Conservation (phyloP, 148 eudicot species). For the Agrostemma githago region DNA sequence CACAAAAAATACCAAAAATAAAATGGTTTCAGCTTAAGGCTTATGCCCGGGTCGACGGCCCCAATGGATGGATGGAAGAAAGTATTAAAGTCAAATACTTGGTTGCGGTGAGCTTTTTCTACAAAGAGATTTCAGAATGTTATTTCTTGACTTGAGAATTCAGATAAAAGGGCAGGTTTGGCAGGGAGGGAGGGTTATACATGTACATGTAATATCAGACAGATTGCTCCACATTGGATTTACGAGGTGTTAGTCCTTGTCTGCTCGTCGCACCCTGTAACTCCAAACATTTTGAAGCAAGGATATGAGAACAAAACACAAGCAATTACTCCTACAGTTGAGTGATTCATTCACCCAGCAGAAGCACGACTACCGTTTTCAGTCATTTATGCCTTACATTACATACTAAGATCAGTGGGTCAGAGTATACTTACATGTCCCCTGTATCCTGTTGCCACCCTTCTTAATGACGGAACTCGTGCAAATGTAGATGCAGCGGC, state of each 20-base stretch:
- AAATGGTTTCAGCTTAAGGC: no score
- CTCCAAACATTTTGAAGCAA: not conserved
- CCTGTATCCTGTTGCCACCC: constrained; percentile 38
- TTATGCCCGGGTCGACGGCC: no score
- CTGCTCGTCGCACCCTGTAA: constrained; percentile 19
- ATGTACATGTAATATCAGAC: not conserved
- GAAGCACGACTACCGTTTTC: not conserved
- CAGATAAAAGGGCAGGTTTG: not conserved
- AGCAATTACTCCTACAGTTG: not conserved
- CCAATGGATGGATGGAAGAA: no score
- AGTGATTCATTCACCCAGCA: not conserved
- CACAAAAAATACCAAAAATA: no score
- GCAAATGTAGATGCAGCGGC: constrained; percentile 63
- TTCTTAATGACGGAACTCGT: constrained; percentile 56
- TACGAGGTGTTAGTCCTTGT: constrained; percentile 12
- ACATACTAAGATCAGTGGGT: not conserved
- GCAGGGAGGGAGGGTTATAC: not conserved
- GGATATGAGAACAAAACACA: not conserved
- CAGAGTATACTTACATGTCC: constrained; percentile 20
- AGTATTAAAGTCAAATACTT: not conserved
- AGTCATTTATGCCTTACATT: no score
- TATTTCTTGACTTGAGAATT: constrained; percentile 12
- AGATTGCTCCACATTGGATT: not conserved
- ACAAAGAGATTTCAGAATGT: not conserved
- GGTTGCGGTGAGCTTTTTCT: not conserved